A percentile compares a stretch with the other conserved stretches of the same genome.
phyloP scores from a whole-genome alignment of 129 eudicot genomes.

The Artemisia tridentata region DNA sequence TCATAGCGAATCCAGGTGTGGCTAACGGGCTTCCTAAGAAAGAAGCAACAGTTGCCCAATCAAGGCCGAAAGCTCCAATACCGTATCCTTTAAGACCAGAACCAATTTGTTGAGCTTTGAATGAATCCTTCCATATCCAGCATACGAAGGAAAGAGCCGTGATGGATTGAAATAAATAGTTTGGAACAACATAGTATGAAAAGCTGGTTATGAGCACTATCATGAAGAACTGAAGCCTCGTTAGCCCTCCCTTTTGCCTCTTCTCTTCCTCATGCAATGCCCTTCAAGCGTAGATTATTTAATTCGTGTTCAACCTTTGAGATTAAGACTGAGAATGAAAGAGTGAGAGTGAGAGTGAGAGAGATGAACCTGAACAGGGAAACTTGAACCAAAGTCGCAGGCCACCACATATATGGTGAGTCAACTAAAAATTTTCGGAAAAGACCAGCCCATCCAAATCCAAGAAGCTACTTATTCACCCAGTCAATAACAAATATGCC shows the following conservation, averaged over 20 bases:
- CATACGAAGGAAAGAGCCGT: constrained; percentile 65
- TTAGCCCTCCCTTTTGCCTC: constrained; percentile 56
- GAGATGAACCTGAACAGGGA: constrained; percentile 67
- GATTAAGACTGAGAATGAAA: not conserved
- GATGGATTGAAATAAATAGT: constrained; percentile 68
- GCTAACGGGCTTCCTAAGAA: too few relatives aligned
- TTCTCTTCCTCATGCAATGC: constrained; percentile 74
- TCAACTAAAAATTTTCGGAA: constrained; percentile 74
- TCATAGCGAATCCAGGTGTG: too few relatives aligned
- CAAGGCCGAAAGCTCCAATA: constrained; percentile 66
- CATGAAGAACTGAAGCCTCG: constrained; percentile 78
- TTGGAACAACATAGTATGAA: constrained; percentile 70
- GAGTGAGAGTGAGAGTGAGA: not conserved
- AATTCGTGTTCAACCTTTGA: not conserved
- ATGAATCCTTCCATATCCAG: constrained; percentile 74
- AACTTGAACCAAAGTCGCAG: constrained; percentile 82
- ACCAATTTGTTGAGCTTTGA: constrained; percentile 73
- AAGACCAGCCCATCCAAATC: constrained; percentile 95
- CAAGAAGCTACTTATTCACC: constrained; percentile 55
- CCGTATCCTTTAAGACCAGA: constrained; percentile 75
- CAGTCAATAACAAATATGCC: not conserved
- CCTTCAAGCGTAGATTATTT: constrained; percentile 33
- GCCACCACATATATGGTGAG: constrained; percentile 98
- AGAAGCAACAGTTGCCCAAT: constrained; percentile 75
- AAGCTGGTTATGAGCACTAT: constrained; percentile 64